Conservation (phyloP, 2,329 filamentous ascomycete genomes). For the Paecilomyces dactylethromorphus region DNA sequence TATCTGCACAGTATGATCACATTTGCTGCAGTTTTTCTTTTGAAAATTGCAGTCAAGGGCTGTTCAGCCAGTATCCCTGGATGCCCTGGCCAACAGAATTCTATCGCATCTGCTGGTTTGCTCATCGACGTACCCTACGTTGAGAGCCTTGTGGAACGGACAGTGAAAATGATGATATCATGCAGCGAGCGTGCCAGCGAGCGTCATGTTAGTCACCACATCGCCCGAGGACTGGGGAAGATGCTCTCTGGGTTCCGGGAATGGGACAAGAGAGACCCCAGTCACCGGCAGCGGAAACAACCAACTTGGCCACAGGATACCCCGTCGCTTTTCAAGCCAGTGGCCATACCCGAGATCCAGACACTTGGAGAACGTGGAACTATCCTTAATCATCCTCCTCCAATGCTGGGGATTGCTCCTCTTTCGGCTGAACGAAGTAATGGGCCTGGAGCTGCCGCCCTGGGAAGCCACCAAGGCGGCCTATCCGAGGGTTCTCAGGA, state of each 20-base stretch:
- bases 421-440: constrained; percentile 32
- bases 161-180: constrained; percentile 32
- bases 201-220: constrained; percentile 35
- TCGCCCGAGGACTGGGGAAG: constrained; percentile 31
- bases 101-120: constrained; percentile 30
- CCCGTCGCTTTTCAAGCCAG: constrained; percentile 28
- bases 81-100: constrained; percentile 28
- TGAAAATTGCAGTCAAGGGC: constrained; percentile 38
- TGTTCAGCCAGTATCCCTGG: constrained; percentile 28
- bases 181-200: constrained; percentile 33
- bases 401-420: constrained; percentile 30
- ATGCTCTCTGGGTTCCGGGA: constrained; percentile 34
- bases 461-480: constrained; percentile 19
- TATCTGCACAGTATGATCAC: constrained; percentile 44
- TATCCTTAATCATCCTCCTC: constrained; percentile 28
- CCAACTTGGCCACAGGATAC: constrained; percentile 18
- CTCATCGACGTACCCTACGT: constrained; percentile 29
- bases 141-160: constrained; percentile 25
- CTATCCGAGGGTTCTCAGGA: constrained; percentile 32
- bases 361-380: constrained; percentile 30
- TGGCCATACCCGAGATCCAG: constrained; percentile 30
- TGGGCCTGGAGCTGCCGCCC: constrained; percentile 14
- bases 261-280: constrained; percentile 28
- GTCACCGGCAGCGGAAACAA: constrained; percentile 13
- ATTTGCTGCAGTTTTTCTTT: constrained; percentile 40